Evolutionary conservation across 345 rosid genomes (phyloP), one percentile per base, ranked within the genome.

Genomic region (Dipteronia sinensis): DNA sequence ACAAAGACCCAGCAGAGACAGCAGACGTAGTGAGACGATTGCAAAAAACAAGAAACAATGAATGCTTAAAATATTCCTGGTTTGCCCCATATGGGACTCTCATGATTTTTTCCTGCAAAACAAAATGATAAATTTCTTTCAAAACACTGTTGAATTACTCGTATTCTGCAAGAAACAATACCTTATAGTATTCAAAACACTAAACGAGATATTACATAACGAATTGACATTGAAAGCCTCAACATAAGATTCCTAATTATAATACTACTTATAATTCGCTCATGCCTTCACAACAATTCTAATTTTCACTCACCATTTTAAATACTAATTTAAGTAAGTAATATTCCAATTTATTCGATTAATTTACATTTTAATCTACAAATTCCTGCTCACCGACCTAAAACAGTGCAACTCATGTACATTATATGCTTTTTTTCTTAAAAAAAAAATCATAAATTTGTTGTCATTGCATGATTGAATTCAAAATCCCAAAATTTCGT

Each of bases 31-130:
- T 85, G 76, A 93, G 85, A 12, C 98, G 94, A 79, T 93, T 95
- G 87, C 99, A 95, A 81, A 95, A 95, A 68, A 95, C 98, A 3
- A 95, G 98, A 86, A 95, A 95, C 58, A 93, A 71, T 10, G 99
- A 95, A 83, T 90, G 85, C 84, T 83, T 89, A 80, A 95, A 93
- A 63, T 70, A 91, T 75, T 95, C 99, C 73, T 90, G 88, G 85
- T 89, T 89, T n/a, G 70, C 47, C n/a, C 97, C 98, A 83, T 95
- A 93, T 0, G 98, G 95, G 2, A 91, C 94, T 87, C 96, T 90
- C 98, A 93, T 95, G 42, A 93, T 86, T 86, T 95, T 95, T 75
- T 95, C 98, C 99, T 95, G 86, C 69, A 77, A 31, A 68, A 19
- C 76, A n/a, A 29, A 76, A 59, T 10, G 13, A 46, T 46, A 46